phyloP scores from a whole-genome alignment of 2,329 filamentous ascomycete genomes.

The Beauveria medogensis region DNA sequence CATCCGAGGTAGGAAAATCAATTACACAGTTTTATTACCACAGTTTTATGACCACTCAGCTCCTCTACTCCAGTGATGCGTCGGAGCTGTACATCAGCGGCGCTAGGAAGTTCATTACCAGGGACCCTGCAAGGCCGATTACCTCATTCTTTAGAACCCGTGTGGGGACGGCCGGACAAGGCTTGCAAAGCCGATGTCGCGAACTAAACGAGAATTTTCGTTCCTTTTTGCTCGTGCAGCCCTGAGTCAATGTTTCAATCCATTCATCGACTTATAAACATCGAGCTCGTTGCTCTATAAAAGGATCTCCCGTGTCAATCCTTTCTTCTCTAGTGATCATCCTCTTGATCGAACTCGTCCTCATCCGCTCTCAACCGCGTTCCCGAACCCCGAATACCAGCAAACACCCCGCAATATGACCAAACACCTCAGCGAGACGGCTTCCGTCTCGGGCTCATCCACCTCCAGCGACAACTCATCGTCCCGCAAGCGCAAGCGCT shows the following conservation, averaged over 20 bases:
- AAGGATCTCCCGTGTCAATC: background rate
- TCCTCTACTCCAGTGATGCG: background rate
- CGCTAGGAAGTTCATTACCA: too few relatives aligned
- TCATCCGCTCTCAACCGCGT: background rate
- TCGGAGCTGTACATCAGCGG: background rate
- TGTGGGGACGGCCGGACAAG: constrained; percentile 8
- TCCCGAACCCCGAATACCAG: background rate
- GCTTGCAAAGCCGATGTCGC: constrained; percentile 4
- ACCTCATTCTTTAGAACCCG: background rate
- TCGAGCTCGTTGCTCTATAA: background rate
- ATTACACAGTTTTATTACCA: too few relatives aligned
- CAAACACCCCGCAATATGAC: constrained; percentile 2
- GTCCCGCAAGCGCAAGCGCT: constrained; percentile 19
- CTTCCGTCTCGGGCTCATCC: constrained; percentile 20
- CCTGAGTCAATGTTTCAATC: constrained; percentile 10
- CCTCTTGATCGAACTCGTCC: background rate
- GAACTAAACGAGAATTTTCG: background rate
- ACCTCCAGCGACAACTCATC: constrained; percentile 24
- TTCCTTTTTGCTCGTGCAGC: background rate
- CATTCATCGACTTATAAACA: too few relatives aligned
- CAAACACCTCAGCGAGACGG: constrained; percentile 15
- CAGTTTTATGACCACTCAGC: too few relatives aligned
- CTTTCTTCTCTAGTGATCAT: background rate
- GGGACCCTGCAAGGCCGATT: background rate
- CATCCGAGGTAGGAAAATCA: too few relatives aligned